Conservation (phyloP, 176 grass and related monocot genomes). For the Oryza meyeriana region DNA sequence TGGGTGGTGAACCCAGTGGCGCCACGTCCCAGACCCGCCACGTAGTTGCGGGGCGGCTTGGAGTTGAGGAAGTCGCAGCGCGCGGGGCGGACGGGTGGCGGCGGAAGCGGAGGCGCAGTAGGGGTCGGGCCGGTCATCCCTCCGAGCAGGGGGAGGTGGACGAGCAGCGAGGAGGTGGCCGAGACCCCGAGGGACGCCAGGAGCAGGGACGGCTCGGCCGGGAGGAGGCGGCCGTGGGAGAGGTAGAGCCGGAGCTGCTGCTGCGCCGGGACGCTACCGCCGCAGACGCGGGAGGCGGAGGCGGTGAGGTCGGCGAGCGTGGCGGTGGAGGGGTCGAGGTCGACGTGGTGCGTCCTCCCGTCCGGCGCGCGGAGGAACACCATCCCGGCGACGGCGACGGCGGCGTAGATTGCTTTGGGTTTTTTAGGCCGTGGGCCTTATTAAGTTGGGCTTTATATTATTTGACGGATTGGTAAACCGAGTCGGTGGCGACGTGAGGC, state of each 20-base stretch:
- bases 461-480: no score
- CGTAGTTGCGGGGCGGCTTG: conserved; percentile 81
- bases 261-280: conserved; percentile 12
- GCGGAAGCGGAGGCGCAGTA: neutral
- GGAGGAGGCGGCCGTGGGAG: conserved; percentile 40
- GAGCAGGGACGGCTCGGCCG: conserved; percentile 9
- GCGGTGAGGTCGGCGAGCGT: conserved; percentile 36
- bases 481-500: no score
- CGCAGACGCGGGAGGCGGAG: conserved; percentile 12
- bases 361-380: conserved; percentile 49
- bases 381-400: neutral
- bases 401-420: neutral
- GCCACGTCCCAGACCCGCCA: conserved; percentile 84
- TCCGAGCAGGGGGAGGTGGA: conserved; percentile 36
- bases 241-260: conserved; percentile 37
- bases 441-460: no score
- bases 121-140: conserved; percentile 47
- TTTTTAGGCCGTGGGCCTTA: neutral
- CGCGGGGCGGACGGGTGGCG: conserved; percentile 35
- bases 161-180: conserved; percentile 22
- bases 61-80: conserved; percentile 88
- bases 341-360: conserved; percentile 40
- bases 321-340: conserved; percentile 34
- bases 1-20: conserved; percentile 95
- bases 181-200: conserved; percentile 24